Conservation (phyloP, 345 rosid genomes). For the Eucalyptus pumila region DNA sequence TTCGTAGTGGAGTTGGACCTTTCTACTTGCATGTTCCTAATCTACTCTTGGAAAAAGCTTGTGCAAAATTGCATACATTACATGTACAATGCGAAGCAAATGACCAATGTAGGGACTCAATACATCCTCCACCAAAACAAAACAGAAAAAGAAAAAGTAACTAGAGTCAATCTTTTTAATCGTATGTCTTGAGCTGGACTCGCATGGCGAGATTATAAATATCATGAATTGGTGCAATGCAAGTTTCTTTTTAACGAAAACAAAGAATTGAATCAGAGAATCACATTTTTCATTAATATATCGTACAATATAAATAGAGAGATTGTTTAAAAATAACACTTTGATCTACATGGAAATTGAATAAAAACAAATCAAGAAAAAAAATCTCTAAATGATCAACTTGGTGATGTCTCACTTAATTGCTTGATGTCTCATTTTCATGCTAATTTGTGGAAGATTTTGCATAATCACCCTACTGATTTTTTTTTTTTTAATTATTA, state of each 20-base stretch:
- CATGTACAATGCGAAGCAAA: not conserved
- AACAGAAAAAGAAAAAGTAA: not conserved
- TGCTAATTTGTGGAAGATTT: not conserved
- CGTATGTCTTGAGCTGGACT: too few species aligned
- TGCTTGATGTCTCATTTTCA: not conserved
- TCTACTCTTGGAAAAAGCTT: not conserved
- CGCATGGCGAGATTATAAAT: not conserved
- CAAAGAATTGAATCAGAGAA: not conserved
- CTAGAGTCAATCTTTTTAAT: not conserved
- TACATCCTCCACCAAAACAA: not conserved
- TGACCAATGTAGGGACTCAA: not conserved
- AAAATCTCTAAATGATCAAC: not conserved
- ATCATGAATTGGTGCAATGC: not conserved
- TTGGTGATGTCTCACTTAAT: not conserved
- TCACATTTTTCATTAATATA: not conserved
- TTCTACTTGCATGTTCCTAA: not conserved
- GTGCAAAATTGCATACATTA: not conserved
- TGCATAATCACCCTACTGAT: not conserved
- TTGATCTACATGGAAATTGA: not conserved
- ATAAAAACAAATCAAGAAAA: not conserved
- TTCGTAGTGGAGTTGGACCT: not conserved
- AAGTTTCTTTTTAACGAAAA: not conserved
- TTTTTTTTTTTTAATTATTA: fast-evolving
- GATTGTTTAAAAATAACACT: not conserved
- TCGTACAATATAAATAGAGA: not conserved